phyloP scores from a whole-genome alignment of 257 asterid species.

The Nicotiana obtusifolia region DNA sequence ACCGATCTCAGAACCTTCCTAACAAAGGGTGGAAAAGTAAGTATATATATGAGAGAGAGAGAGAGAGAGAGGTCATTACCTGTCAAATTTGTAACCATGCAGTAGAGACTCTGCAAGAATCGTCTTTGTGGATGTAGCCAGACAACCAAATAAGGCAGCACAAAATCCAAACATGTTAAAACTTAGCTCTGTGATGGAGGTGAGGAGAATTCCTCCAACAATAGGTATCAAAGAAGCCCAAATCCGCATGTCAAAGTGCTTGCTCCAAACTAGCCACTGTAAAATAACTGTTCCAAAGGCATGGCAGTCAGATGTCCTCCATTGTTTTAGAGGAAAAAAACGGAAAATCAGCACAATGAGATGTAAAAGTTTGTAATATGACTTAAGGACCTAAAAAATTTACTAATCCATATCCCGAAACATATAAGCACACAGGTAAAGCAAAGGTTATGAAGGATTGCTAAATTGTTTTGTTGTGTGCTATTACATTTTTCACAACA shows the following conservation, averaged over 20 bases:
- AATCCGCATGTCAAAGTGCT: constrained; percentile 39
- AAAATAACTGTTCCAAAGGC: constrained; percentile 29
- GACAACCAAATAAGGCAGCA: constrained; percentile 50
- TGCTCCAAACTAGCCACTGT: constrained; percentile 51
- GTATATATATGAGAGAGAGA: background rate
- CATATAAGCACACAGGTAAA: background rate
- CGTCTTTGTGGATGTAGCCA: constrained; percentile 49
- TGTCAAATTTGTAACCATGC: constrained; percentile 48
- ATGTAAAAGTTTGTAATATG: background rate
- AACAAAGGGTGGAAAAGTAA: background rate
- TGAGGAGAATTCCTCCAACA: constrained; percentile 53
- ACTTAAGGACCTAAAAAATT: background rate
- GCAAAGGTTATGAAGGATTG: background rate
- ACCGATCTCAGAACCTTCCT: background rate
- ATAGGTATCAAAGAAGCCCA: constrained; percentile 45
- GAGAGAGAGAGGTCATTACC: constrained; percentile 17
- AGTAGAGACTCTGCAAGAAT: constrained; percentile 46
- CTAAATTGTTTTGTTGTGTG: background rate
- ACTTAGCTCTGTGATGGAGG: constrained; percentile 48
- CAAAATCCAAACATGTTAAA: constrained; percentile 37
- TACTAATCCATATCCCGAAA: background rate
- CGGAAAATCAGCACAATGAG: background rate
- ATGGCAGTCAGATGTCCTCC: constrained; percentile 9
- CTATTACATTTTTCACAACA: background rate
- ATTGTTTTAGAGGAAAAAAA: background rate